These are phyloP conservation scores for Afroboletus lepidellus DNA, from an alignment of 1,284 basidiomycete species.

Conservation along the genomic window DNA sequence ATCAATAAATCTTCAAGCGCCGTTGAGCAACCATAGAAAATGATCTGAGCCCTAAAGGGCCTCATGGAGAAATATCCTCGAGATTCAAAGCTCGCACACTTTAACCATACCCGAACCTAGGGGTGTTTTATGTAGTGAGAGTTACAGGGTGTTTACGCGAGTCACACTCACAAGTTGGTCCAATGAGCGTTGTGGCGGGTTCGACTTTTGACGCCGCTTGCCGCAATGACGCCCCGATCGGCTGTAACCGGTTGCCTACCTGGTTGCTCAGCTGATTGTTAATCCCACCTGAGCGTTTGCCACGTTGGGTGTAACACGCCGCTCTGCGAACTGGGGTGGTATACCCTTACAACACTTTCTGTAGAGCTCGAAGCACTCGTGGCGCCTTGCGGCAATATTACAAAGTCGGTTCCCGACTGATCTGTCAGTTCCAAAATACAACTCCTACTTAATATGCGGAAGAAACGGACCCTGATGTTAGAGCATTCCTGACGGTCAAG, in stretches of 20 bases:
- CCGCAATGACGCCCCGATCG: background rate
- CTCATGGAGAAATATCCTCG: background rate
- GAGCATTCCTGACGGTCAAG: background rate
- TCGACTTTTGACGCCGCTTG: conserved; percentile 13
- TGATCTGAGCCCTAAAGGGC: background rate
- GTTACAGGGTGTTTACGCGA: background rate
- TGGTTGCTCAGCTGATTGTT: too few species aligned
- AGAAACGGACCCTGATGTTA: background rate
- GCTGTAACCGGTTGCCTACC: conserved; percentile 8
- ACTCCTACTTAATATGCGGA: background rate
- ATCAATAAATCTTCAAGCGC: background rate
- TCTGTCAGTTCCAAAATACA: background rate
- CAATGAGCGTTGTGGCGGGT: background rate
- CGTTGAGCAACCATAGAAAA: background rate
- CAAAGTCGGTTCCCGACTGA: background rate
- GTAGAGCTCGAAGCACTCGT: background rate
- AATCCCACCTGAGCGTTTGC: background rate
- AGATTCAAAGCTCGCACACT: background rate
- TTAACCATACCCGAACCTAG: background rate
- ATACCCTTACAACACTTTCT: background rate
- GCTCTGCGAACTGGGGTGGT: background rate
- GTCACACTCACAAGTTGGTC: background rate
- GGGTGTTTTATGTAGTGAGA: background rate
- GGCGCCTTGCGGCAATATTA: background rate
- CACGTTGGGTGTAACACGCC: background rate